Conservation (phyloP, 2,329 filamentous ascomycete species). For the Aspergillus ustus region DNA sequence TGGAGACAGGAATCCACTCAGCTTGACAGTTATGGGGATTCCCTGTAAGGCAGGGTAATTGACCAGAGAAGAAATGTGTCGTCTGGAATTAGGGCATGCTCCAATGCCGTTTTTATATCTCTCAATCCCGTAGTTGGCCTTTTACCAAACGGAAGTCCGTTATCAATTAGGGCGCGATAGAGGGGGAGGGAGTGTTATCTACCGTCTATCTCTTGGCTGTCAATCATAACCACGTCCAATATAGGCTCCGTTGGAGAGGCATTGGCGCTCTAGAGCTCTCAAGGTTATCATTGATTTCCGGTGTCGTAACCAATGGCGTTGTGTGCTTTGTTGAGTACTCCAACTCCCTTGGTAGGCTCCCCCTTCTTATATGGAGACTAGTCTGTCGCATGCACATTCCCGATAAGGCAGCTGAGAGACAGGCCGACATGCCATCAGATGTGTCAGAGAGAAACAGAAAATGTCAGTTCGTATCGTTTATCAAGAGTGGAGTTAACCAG, state of each 20-base stretch:
- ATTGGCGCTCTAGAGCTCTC: no score
- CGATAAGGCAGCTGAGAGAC: not conserved
- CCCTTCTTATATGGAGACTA: not conserved
- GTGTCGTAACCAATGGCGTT: not conserved
- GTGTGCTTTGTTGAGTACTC: not conserved
- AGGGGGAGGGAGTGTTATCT: slow-evolving; percentile 7
- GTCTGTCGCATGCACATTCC: not conserved
- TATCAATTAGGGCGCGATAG: slow-evolving; percentile 5
- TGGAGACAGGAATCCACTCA: not conserved
- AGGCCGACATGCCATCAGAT: not conserved
- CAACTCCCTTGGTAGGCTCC: not conserved
- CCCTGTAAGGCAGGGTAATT: not conserved
- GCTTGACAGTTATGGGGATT: not conserved
- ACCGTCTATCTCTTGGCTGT: slow-evolving; percentile 14
- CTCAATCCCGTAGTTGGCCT: not conserved
- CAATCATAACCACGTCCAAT: not conserved
- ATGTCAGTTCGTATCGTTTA: not conserved
- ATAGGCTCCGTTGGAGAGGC: not conserved
- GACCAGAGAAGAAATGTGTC: not conserved
- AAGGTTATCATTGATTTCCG: not conserved
- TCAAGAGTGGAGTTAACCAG: not conserved
- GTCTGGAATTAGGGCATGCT: not conserved
- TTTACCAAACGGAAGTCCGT: not conserved
- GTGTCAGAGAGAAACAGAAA: not conserved
- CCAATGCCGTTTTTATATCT: not conserved